Base-by-base conservation (phyloP, 2,329 filamentous ascomycete species). In the Phaeoacremonium minimum region DNA sequence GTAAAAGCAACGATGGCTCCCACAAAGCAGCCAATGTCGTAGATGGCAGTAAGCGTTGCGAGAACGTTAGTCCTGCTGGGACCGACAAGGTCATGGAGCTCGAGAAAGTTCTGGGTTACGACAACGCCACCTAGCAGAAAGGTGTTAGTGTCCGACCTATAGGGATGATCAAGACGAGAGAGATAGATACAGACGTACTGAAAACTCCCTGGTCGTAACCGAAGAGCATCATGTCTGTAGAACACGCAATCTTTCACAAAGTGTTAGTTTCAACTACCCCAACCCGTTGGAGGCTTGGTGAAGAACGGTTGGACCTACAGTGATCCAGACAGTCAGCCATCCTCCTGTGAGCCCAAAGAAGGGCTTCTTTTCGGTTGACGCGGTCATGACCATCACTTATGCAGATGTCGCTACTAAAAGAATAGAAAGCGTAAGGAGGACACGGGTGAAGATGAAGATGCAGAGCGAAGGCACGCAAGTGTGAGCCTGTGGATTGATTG, bases 1-100 rank as follows among this genome's bases (percentile, higher is more conserved):
- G 22, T 28, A 14, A 29, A 57, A 31, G 55, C 56, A 26, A 55
- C 52, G 15, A 56, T 46, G 9, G 48, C 48, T 6, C 50, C 44
- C 19, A 20, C 20, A 36, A 36, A 35, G 28, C 20, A 35, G 14
- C 36, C 32, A 4, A 33, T 29, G 14, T 42, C 31, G 30, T 40
- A 33, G 11, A 36, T 28, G 4, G 37, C 29, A 11, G 34, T 36
- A 28, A 36, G 14, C 4, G 34, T 36, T 12, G 15, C n/a, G 13
- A 18, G 51, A 12, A 36, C 18, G 6, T 31, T 19, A 12, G 20
- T 31, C 29, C n/a, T 26, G 22, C 22, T n/a, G 9, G 22, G 22
- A 26, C 22, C 22, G n/a, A 26, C 22, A n/a, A 26, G 22, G 22
- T 26, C 22, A n/a, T 26, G 22, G 22, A 26, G 22, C n/a, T 9